phyloP scores from a whole-genome alignment of 352 stramenopile genomes.

The Pythium aquatile region DNA sequence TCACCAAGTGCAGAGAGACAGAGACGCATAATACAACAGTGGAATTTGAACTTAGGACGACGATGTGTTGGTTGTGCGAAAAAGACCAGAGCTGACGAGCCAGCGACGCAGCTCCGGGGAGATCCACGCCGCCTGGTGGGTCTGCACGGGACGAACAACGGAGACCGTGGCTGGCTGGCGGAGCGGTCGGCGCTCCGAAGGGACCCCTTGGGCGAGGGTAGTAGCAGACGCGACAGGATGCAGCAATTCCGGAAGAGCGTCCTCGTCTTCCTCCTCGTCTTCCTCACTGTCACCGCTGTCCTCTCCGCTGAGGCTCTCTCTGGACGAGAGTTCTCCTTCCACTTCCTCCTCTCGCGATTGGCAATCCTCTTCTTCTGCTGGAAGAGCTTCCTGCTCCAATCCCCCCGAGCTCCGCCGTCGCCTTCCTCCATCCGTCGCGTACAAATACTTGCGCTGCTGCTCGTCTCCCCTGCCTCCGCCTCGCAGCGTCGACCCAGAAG shows the following conservation, averaged over 20 bases:
- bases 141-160: slow-evolving; percentile 16
- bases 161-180: slow-evolving; percentile 19
- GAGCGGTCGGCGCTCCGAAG: not conserved
- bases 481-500: not conserved
- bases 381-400: no score
- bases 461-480: not conserved
- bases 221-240: not conserved
- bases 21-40: not conserved
- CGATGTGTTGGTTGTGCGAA: slow-evolving; percentile 28
- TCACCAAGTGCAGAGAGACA: no score
- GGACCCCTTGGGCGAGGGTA: not conserved
- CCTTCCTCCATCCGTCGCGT: not conserved
- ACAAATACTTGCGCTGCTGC: slow-evolving; percentile 2
- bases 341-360: no score
- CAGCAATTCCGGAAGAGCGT: slow-evolving; percentile 5
- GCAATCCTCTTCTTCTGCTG: no score
- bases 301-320: slow-evolving; percentile 1
- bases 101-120: slow-evolving; percentile 51
- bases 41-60: not conserved
- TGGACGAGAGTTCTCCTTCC: no score
- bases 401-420: not conserved
- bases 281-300: slow-evolving; percentile 3
- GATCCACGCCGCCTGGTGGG: slow-evolving; percentile 60
- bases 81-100: slow-evolving; percentile 49
- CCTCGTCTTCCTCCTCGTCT: slow-evolving; percentile 8